Conservation (phyloP, 1,284 basidiomycete species). For the Trametes sp. region DNA sequence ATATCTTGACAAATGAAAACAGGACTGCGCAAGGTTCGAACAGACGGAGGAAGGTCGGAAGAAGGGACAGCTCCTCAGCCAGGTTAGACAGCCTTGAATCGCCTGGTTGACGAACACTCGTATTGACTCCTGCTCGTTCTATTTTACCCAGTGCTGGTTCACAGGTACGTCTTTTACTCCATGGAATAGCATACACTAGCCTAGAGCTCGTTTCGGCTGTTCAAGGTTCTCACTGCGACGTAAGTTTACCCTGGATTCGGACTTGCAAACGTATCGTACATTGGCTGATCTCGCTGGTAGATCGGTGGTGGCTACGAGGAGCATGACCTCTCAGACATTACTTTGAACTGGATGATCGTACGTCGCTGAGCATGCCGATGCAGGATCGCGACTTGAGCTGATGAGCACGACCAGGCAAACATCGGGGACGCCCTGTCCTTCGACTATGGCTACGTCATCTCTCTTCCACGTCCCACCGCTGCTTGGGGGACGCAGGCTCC, state of each 20-base stretch:
- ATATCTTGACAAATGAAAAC: not conserved
- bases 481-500: conserved; percentile 67
- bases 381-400: too few relatives aligned
- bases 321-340: conserved; percentile 73
- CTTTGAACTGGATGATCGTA: conserved; percentile 74
- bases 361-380: conserved; percentile 35
- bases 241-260: conserved; percentile 30
- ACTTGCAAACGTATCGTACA: conserved; percentile 17
- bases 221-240: not conserved
- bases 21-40: conserved; percentile 70
- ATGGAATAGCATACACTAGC: not conserved
- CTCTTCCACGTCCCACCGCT: conserved; percentile 57
- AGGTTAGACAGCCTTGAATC: conserved; percentile 47
- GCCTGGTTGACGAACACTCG: not conserved
- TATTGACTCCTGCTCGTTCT: not conserved
- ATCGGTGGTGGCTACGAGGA: conserved; percentile 72
- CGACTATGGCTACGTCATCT: conserved; percentile 59
- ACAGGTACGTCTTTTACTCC: conserved; percentile 49
- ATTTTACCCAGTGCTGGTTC: conserved; percentile 67
- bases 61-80: conserved; percentile 67
- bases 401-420: conserved; percentile 66
- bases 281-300: conserved; percentile 43
- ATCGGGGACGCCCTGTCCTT: conserved; percentile 61
- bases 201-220: not conserved
- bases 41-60: conserved; percentile 59